phyloP scores from a whole-genome alignment of 257 asterid species.

The Nyctanthes arbortristis region DNA sequence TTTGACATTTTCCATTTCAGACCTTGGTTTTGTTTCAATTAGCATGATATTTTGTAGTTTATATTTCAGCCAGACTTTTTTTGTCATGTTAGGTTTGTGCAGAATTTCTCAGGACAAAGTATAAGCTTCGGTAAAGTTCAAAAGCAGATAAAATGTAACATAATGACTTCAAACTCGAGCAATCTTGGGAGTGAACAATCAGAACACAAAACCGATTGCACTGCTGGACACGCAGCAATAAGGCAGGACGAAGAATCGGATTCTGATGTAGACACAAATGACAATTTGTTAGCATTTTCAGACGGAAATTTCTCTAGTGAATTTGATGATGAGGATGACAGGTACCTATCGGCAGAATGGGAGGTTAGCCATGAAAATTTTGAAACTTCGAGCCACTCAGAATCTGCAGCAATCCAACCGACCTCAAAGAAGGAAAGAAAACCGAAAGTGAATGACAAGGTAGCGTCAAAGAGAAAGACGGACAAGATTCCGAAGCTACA shows the following conservation, averaged over 20 bases:
- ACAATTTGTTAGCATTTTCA: conserved; percentile 20
- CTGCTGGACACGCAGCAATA: conserved; percentile 11
- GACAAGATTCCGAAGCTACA: conserved; percentile 40
- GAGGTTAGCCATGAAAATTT: conserved; percentile 31
- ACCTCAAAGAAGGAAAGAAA: conserved; percentile 34
- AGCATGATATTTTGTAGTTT: not conserved
- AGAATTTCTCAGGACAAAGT: conserved; percentile 59
- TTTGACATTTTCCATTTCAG: too few relatives aligned
- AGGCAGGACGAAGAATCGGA: conserved; percentile 18
- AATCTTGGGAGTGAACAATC: conserved; percentile 32
- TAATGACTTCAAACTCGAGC: conserved; percentile 34
- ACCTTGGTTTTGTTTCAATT: not conserved
- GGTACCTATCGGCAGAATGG: conserved; percentile 8
- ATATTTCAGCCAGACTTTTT: not conserved
- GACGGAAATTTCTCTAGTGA: conserved; percentile 26
- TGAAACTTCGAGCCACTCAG: conserved; percentile 21
- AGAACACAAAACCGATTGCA: conserved; percentile 12
- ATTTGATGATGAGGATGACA: conserved; percentile 32
- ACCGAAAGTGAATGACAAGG: conserved; percentile 36
- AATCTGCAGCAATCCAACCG: conserved; percentile 22
- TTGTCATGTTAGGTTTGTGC: conserved; percentile 60
- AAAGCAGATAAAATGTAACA: conserved; percentile 71
- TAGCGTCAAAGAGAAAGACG: conserved; percentile 43
- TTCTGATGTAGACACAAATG: conserved; percentile 22
- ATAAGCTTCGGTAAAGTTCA: conserved; percentile 69